phyloP scores from a whole-genome alignment of 2,329 filamentous ascomycete species.

The Pestalotiopsis sp. region DNA sequence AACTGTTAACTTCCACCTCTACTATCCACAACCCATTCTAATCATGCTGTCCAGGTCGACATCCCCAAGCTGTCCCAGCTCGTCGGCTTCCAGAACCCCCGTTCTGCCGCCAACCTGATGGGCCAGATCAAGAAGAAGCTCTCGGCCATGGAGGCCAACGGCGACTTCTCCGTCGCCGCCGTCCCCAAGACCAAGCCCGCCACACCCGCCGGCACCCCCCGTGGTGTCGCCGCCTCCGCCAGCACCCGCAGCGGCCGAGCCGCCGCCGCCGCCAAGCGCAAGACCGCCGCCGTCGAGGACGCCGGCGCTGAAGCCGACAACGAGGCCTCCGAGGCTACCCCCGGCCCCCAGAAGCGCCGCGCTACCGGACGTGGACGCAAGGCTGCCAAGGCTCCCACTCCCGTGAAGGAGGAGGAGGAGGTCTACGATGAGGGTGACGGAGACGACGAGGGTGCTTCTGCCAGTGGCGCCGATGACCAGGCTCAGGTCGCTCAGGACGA shows the following conservation, averaged over 20 bases:
- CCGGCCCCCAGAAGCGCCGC: not conserved
- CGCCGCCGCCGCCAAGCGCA: not conserved
- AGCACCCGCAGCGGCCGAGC: not conserved
- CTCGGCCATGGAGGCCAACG: not conserved
- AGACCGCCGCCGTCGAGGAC: not conserved
- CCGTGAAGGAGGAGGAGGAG: not conserved
- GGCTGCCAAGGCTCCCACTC: not conserved
- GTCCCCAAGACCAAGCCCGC: too few species aligned
- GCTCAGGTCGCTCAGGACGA: not conserved
- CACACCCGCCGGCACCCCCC: not conserved
- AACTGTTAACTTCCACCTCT: not conserved
- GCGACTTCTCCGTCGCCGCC: not conserved
- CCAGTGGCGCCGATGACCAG: not conserved
- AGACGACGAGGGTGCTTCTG: not conserved
- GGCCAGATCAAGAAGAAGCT: conserved; percentile 11
- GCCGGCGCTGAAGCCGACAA: not conserved
- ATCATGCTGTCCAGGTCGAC: not conserved
- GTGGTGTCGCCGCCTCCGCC: too few species aligned
- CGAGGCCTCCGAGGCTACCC: not conserved
- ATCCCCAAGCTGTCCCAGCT: conserved; percentile 1
- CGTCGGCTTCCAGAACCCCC: conserved; percentile 5
- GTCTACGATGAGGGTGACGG: not conserved
- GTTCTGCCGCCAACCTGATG: not conserved
- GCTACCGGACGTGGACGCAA: not conserved
- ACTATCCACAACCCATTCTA: not conserved